Evolutionary conservation across 768 basidiomycete genomes (phyloP), one percentile per base, ranked within the genome.

Genomic region (Auriscalpium vulgare): DNA sequence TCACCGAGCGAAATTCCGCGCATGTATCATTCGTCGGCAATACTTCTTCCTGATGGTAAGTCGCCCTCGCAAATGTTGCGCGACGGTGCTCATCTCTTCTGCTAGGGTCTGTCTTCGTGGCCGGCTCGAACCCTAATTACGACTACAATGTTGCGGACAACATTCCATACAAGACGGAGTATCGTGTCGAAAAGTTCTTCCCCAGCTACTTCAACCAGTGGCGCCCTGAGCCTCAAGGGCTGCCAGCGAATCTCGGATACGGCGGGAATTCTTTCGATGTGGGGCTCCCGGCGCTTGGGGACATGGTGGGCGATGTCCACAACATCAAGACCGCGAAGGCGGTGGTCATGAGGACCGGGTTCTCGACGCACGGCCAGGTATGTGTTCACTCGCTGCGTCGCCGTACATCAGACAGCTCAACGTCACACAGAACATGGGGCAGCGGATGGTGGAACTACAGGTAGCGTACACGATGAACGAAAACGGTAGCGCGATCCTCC

Each of bases 41-140:
- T 75, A 11, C 72, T 91, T 29, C 75, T 88, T 21, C 82, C 83
- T 44, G 85, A 88, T 68, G 85, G 84, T 70, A 36, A 49, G 66
- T 52, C 16, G 13, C 46, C 48, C 8, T 43, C 8, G 13, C 29
- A 38, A 45, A 10, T 44, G 10, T 29, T 40, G 19, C 37, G 47
- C 14, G 21, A 34, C 19, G 14, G 7, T 17, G 29, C 52, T 51
- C 37, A 51, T 16, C n/a, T 23, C 55, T 54, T 57, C 16, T 48
- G 0, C 54, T 63, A 79, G 87, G 75, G 36, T 82, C 87, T 0
- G 78, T 94, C 17, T 69, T 89, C 37, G 78, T 92, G 37, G 80
- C 85, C 34, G 91, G 91, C 21, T 87, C 85, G 11, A 92, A 92
- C 68, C 90, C 91, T 0, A 89, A 91, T 67, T 73, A 80, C 8